Percentiles rank a stretch among this genome's conserved stretches.
phyloP scores from a whole-genome alignment of 495 filamentous ascomycete genomes.

The Aeminium ludgeri region DNA sequence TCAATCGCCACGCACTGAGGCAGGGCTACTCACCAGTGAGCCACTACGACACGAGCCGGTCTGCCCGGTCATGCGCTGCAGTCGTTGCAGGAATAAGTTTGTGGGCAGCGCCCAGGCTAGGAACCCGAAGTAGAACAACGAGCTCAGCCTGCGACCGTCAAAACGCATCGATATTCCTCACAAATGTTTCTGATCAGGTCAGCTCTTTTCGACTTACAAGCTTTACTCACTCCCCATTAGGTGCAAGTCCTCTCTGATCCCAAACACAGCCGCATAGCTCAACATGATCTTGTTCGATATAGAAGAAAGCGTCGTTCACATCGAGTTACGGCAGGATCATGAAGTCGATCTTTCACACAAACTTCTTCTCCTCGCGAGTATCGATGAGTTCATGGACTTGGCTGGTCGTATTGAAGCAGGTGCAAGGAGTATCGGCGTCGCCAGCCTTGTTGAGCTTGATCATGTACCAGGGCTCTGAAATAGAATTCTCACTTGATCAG shows the following conservation, averaged over 20 bases:
- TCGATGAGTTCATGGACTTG: constrained; percentile 30
- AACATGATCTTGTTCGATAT: constrained; percentile 34
- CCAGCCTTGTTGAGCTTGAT: constrained; percentile 6
- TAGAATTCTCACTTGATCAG: too few species aligned
- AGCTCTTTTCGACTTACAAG: constrained; percentile 23
- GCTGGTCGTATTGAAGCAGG: constrained; percentile 11
- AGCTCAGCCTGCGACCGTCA: constrained; percentile 22
- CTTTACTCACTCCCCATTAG: constrained; percentile 40
- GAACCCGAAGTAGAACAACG: constrained; percentile 48
- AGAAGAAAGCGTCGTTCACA: constrained; percentile 35
- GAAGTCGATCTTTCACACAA: constrained; percentile 41
- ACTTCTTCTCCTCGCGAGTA: constrained; percentile 30
- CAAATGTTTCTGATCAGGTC: constrained; percentile 14
- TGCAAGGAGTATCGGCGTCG: constrained; percentile 16
- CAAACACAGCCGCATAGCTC: constrained; percentile 34
- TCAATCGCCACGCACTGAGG: too few species aligned
- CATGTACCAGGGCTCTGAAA: too few species aligned
- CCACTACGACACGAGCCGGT: constrained; percentile 39
- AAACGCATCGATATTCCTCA: neutral
- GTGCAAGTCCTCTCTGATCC: constrained; percentile 32
- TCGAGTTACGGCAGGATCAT: constrained; percentile 28
- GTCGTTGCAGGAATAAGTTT: constrained; percentile 38
- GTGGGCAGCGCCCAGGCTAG: constrained; percentile 32
- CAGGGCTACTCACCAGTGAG: too few species aligned
- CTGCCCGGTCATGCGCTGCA: constrained; percentile 32